Conservation (phyloP, 768 basidiomycete genomes). For the Macrolepiota fuliginosa region DNA sequence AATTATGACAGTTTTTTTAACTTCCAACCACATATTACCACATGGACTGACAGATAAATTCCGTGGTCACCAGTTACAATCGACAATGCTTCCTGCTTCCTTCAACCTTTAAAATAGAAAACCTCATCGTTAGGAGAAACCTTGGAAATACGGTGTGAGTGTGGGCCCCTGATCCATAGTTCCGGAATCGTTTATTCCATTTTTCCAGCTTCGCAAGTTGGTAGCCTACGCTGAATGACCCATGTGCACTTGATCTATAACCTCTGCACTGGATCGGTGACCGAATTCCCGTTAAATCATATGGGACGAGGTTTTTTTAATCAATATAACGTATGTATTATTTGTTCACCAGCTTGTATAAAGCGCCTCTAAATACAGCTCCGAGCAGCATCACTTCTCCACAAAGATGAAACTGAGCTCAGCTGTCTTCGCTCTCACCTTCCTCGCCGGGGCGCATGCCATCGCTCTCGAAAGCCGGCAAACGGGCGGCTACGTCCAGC, state of each 20-base stretch:
- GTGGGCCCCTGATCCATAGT: background rate
- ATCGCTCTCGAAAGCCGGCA: constrained; percentile 30
- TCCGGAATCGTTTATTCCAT: background rate
- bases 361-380: background rate
- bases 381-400: background rate
- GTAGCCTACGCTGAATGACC: background rate
- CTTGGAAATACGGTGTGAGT: constrained; percentile 8
- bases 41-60: background rate
- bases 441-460: constrained; percentile 21
- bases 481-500: constrained; percentile 53
- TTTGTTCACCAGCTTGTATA: background rate
- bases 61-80: background rate
- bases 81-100: background rate
- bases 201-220: background rate
- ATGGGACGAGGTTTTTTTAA: too few relatives aligned
- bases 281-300: too few relatives aligned
- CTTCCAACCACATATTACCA: background rate
- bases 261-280: too few relatives aligned
- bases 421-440: constrained; percentile 19
- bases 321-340: too few relatives aligned
- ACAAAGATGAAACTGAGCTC: constrained; percentile 22
- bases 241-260: background rate
- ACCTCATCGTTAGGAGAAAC: background rate
- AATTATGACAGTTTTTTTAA: background rate
- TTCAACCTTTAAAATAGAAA: background rate